Evolutionary conservation across 345 rosid species (phyloP).

Genomic region (Moricandia arvensis): DNA sequence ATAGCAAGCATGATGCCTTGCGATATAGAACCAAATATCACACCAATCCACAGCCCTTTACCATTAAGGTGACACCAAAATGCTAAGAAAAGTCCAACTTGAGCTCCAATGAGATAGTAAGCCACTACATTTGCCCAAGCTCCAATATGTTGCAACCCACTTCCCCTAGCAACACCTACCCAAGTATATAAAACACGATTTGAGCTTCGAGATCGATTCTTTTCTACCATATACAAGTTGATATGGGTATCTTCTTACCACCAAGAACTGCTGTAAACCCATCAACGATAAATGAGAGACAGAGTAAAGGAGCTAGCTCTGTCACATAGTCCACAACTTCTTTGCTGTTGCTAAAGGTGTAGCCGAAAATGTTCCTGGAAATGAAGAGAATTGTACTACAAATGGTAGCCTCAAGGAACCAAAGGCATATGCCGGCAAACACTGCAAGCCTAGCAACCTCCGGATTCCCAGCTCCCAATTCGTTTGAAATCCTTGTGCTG

Average conservation of each 20-base stretch:
- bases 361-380: slow-evolving; percentile 37
- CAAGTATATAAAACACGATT: background rate
- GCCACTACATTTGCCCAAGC: slow-evolving; percentile 48
- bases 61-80: slow-evolving; percentile 41
- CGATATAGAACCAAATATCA: slow-evolving; percentile 38
- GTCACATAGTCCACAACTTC: slow-evolving; percentile 51
- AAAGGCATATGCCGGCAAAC: slow-evolving; percentile 26
- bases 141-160: slow-evolving; percentile 54
- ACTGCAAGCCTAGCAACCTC: slow-evolving; percentile 36
- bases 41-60: slow-evolving; percentile 49
- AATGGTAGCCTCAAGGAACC: slow-evolving; percentile 31
- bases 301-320: slow-evolving; percentile 41
- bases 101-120: slow-evolving; percentile 40
- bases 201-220: background rate
- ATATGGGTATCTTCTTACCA: slow-evolving; percentile 18
- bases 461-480: slow-evolving; percentile 47
- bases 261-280: slow-evolving; percentile 37
- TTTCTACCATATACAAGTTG: background rate
- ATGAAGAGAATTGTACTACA: slow-evolving; percentile 37
- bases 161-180: slow-evolving; percentile 48
- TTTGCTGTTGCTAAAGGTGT: slow-evolving; percentile 46
- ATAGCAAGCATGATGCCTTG: slow-evolving; percentile 38
- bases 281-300: slow-evolving; percentile 46
- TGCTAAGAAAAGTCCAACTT: slow-evolving; percentile 41
- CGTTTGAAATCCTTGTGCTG: slow-evolving; percentile 50